Conservation (phyloP, 108 stramenopile species). For the Cyclotella atomus region DNA sequence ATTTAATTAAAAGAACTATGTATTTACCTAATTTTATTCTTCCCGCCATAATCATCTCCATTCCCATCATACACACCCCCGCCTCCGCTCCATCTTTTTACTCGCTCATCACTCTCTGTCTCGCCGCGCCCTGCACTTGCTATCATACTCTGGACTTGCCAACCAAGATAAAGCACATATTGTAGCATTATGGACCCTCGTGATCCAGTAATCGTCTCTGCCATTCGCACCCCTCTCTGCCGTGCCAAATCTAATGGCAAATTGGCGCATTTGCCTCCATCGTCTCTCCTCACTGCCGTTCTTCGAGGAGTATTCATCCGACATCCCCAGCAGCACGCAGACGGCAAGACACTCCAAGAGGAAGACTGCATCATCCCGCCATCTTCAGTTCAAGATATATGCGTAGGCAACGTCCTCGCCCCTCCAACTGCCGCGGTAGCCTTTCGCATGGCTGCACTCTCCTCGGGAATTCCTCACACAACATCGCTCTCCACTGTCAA, state of each 20-base stretch:
- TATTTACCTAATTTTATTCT: no score
- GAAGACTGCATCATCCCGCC: constrained; percentile 29
- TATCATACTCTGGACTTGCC: no score
- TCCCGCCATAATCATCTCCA: no score
- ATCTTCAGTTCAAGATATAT: constrained; percentile 77
- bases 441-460: constrained; percentile 91
- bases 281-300: constrained; percentile 74
- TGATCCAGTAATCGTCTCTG: constrained; percentile 84
- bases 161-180: not conserved
- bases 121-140: no score
- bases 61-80: no score
- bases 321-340: constrained; percentile 17
- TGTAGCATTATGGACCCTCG: constrained; percentile 26
- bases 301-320: constrained; percentile 49
- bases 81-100: no score
- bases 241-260: constrained; percentile 77
- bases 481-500: constrained; percentile 84
- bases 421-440: constrained; percentile 88
- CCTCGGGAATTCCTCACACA: constrained; percentile 78
- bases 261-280: constrained; percentile 70
- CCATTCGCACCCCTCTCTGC: constrained; percentile 85
- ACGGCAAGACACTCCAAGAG: not conserved
- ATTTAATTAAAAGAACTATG: no score
- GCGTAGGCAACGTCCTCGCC: constrained; percentile 93
- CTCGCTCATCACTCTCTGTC: no score